A percentile compares a stretch with the other conserved stretches of the same genome.
These are phyloP conservation scores for Penicillium sp. DNA, from an alignment of 2,329 filamentous ascomycete species.

Conservation along the genomic window DNA sequence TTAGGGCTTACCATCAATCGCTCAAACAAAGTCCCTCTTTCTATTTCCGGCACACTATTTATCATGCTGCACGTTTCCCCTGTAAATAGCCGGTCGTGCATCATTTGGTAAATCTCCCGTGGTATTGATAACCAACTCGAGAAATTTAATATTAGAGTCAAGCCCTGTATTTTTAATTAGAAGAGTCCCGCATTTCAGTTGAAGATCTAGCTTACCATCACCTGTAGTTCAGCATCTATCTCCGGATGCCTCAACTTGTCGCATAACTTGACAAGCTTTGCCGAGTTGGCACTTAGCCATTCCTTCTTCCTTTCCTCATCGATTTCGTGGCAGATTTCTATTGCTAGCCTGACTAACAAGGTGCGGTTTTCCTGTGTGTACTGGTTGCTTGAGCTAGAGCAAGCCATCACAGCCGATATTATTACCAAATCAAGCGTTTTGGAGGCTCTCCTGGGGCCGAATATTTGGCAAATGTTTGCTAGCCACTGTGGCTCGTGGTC, in stretches of 20 bases:
- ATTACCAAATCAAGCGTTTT: slow-evolving; percentile 41
- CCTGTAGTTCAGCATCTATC: slow-evolving; percentile 27
- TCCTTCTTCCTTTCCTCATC: slow-evolving; percentile 26
- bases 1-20: slow-evolving; percentile 31
- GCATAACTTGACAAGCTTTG: slow-evolving; percentile 35
- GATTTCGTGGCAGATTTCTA: slow-evolving; percentile 32
- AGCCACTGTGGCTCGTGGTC: slow-evolving; percentile 27
- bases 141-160: slow-evolving; percentile 28
- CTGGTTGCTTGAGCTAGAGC: slow-evolving; percentile 32
- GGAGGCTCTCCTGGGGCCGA: slow-evolving; percentile 33
- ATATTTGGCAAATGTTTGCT: slow-evolving; percentile 35
- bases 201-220: slow-evolving; percentile 27
- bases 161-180: slow-evolving; percentile 22
- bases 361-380: slow-evolving; percentile 25
- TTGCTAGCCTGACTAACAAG: slow-evolving; percentile 34
- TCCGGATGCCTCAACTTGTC: slow-evolving; percentile 33
- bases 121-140: slow-evolving; percentile 22
- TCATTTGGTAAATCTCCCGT: slow-evolving; percentile 23
- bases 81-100: slow-evolving; percentile 24
- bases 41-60: slow-evolving; percentile 20
- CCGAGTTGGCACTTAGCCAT: slow-evolving; percentile 31
- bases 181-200: neutral
- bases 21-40: slow-evolving; percentile 29
- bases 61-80: slow-evolving; percentile 21
- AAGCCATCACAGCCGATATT: slow-evolving; percentile 37